These are phyloP conservation scores for Starmerella floricola DNA, from an alignment of 805 yeast species.

Conservation along the genomic window DNA sequence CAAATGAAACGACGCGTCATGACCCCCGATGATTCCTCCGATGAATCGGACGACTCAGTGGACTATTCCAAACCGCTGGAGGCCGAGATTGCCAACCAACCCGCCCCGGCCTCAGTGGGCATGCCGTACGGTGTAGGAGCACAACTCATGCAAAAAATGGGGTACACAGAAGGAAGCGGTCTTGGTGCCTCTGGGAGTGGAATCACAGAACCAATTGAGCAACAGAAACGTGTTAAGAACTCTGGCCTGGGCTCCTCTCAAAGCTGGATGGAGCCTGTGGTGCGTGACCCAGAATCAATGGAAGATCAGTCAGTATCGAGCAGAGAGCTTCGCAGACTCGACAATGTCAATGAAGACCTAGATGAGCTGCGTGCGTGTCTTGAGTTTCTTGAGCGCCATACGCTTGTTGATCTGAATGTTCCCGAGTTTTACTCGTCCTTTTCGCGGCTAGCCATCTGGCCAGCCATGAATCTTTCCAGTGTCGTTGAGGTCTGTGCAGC, in stretches of 20 bases:
- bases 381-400: not conserved
- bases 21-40: not conserved
- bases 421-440: not conserved
- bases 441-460: no score
- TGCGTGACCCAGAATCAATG: no score
- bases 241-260: constrained; percentile 9
- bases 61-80: not conserved
- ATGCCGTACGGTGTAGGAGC: constrained; percentile 74
- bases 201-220: constrained; percentile 67
- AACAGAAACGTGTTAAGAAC: constrained; percentile 42
- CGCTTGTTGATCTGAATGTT: not conserved
- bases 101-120: not conserved
- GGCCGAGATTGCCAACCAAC: not conserved
- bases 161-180: constrained; percentile 73
- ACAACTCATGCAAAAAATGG: constrained; percentile 65
- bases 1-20: not conserved
- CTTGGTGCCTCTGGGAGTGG: constrained; percentile 68
- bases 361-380: not conserved
- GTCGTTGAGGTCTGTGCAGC: no score
- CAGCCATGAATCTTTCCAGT: no score
- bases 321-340: not conserved
- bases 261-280: no score
- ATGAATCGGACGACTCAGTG: constrained; percentile 6
- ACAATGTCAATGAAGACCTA: not conserved
- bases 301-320: not conserved